Conservation (phyloP, 768 basidiomycete genomes). For the Austroboletus eburneus region DNA sequence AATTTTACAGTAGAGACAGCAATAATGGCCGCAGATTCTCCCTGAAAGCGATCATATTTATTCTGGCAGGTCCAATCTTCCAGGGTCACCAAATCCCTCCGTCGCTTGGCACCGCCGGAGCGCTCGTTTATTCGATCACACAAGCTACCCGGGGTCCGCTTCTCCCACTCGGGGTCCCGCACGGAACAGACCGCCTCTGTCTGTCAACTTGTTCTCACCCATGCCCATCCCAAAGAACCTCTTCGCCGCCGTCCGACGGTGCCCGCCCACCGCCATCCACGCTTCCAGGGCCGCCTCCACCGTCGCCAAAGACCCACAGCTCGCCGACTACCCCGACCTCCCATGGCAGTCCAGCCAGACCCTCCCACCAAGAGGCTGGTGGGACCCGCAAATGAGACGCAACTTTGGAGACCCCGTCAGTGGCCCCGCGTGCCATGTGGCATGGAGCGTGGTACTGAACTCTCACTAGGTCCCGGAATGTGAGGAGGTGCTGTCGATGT, state of each 20-base stretch:
- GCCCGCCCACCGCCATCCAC: not conserved
- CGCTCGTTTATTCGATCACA: conserved; percentile 1
- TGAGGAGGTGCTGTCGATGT: conserved; percentile 81
- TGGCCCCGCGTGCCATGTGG: conserved; percentile 12
- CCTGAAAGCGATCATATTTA: conserved; percentile 14
- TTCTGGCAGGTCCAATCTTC: not conserved
- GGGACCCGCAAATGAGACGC: conserved; percentile 69
- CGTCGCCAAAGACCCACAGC: conserved; percentile 52
- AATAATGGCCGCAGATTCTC: conserved; percentile 17
- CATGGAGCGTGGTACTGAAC: conserved; percentile 13
- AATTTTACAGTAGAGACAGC: conserved; percentile 17
- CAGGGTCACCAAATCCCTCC: conserved; percentile 21
- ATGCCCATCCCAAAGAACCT: conserved; percentile 17
- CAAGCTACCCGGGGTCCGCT: conserved; percentile 19
- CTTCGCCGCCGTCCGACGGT: conserved; percentile 3
- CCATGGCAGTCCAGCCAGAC: conserved; percentile 64
- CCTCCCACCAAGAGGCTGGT: conserved; percentile 65
- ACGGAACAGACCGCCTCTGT: not conserved
- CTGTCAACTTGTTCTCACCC: conserved; percentile 6
- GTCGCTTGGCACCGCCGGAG: conserved; percentile 15
- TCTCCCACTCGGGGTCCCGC: not conserved
- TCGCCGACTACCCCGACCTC: conserved; percentile 69
- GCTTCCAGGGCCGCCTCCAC: conserved; percentile 13
- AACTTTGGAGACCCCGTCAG: conserved; percentile 78
- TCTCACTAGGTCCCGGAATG: conserved; percentile 64